A percentile compares a stretch with the other conserved stretches of the same genome.
These are phyloP conservation scores for Silene uniflora DNA, from an alignment of 148 eudicot genomes.

Conservation along the genomic window DNA sequence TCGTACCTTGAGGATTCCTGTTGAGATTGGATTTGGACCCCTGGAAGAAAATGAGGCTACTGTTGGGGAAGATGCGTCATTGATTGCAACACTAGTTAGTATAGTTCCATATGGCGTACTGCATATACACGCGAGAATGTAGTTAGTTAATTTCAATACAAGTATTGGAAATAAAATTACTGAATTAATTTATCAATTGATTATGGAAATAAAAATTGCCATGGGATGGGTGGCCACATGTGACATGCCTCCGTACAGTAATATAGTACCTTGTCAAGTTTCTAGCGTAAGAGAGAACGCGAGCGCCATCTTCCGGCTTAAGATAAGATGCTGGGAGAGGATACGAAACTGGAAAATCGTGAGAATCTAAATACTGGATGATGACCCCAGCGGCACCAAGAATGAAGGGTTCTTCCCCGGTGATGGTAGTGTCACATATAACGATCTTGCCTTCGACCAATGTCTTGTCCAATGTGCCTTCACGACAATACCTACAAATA, in stretches of 20 bases:
- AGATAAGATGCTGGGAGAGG: conserved; percentile 34
- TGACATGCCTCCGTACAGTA: too few species aligned
- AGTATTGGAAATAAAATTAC: too few species aligned
- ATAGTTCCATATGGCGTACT: conserved; percentile 31
- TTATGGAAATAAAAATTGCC: too few species aligned
- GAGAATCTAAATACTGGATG: conserved; percentile 5
- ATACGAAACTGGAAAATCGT: neutral
- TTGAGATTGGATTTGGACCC: conserved; percentile 23
- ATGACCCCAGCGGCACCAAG: conserved; percentile 34
- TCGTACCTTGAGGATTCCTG: conserved; percentile 27
- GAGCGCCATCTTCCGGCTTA: conserved; percentile 18
- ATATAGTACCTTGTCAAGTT: conserved; percentile 24
- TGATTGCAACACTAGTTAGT: conserved; percentile 16
- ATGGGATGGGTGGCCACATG: too few species aligned
- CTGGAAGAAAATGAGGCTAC: conserved; percentile 35
- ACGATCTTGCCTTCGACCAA: conserved; percentile 31
- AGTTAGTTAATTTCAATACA: too few species aligned
- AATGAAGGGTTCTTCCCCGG: conserved; percentile 7
- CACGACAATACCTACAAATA: conserved; percentile 17
- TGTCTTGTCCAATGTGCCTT: conserved; percentile 16
- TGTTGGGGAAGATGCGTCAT: conserved; percentile 24
- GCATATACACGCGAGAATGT: neutral
- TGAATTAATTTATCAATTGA: too few species aligned
- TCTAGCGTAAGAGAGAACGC: conserved; percentile 24
- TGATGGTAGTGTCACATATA: conserved; percentile 10